phyloP scores from a whole-genome alignment of 768 basidiomycete species.

The Termitomyces sp. region DNA sequence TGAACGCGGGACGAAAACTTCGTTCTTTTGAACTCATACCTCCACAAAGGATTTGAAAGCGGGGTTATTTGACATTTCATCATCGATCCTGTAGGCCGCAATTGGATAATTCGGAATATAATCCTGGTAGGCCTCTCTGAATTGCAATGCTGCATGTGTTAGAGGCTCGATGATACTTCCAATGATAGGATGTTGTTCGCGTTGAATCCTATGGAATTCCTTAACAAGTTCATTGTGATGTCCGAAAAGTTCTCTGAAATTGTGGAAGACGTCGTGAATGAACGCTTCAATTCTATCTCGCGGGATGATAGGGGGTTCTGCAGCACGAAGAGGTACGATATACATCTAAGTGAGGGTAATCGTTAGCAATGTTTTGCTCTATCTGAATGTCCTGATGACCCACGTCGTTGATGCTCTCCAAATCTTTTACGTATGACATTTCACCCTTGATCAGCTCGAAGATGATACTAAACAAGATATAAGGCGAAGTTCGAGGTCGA shows the following conservation, averaged over 20 bases:
- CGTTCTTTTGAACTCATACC: slow-evolving; percentile 32
- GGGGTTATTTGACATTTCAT: slow-evolving; percentile 78
- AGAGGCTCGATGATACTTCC: slow-evolving; percentile 77
- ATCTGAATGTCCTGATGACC: slow-evolving; percentile 15
- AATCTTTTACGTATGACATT: slow-evolving; percentile 90
- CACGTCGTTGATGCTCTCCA: slow-evolving; percentile 80
- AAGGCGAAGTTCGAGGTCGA: neutral
- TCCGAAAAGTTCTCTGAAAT: slow-evolving; percentile 67
- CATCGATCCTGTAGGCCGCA: slow-evolving; percentile 81
- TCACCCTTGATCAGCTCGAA: slow-evolving; percentile 95
- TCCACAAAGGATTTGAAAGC: slow-evolving; percentile 81
- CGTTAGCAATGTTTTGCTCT: neutral
- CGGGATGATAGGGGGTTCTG: slow-evolving; percentile 75
- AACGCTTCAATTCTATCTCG: slow-evolving; percentile 68
- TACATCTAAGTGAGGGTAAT: slow-evolving; percentile 55
- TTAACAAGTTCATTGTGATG: slow-evolving; percentile 77
- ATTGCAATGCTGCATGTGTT: slow-evolving; percentile 86
- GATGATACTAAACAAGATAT: slow-evolving; percentile 56
- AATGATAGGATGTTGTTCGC: slow-evolving; percentile 80
- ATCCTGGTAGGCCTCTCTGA: slow-evolving; percentile 88
- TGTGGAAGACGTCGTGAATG: slow-evolving; percentile 86
- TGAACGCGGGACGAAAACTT: slow-evolving; percentile 12
- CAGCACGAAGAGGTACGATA: slow-evolving; percentile 62
- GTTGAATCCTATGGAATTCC: slow-evolving; percentile 79
- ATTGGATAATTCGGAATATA: slow-evolving; percentile 93